phyloP scores from a whole-genome alignment of 306 rosid species.

The Sicyos baderoa region DNA sequence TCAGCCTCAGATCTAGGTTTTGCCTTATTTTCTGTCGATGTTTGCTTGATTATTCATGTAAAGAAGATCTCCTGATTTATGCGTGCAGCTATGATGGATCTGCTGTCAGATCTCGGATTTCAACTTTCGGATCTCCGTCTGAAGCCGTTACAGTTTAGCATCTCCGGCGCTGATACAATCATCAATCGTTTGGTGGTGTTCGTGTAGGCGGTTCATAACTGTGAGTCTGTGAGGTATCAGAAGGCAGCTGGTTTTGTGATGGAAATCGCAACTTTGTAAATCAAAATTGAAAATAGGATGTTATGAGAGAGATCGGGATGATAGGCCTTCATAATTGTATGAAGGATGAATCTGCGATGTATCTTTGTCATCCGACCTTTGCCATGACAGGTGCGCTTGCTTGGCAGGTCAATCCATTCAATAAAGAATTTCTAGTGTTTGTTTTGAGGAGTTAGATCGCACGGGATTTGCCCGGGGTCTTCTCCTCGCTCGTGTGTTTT shows the following conservation, averaged over 20 bases:
- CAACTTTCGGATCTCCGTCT: not conserved
- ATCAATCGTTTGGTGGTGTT: too few species aligned
- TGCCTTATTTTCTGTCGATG: not conserved
- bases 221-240: not conserved
- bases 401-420: conserved; percentile 64
- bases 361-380: conserved; percentile 88
- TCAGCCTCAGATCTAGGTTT: not conserved
- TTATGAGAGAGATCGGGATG: conserved; percentile 13
- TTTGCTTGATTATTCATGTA: not conserved
- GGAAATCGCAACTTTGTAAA: not conserved
- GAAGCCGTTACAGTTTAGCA: not conserved
- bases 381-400: conserved; percentile 99
- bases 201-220: too few species aligned
- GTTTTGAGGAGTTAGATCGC: conserved; percentile 49
- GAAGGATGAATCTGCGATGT: conserved; percentile 8
- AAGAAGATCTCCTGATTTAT: not conserved
- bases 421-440: conserved; percentile 34
- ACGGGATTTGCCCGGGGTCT: conserved; percentile 83
- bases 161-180: not conserved
- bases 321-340: not conserved
- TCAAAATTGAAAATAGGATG: conserved; percentile 18
- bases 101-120: not conserved
- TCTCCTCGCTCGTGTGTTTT: conserved; percentile 38
- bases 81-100: not conserved
- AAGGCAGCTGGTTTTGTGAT: not conserved